Conservation (phyloP, 306 rosid genomes). For the Dalbergia oliveri region DNA sequence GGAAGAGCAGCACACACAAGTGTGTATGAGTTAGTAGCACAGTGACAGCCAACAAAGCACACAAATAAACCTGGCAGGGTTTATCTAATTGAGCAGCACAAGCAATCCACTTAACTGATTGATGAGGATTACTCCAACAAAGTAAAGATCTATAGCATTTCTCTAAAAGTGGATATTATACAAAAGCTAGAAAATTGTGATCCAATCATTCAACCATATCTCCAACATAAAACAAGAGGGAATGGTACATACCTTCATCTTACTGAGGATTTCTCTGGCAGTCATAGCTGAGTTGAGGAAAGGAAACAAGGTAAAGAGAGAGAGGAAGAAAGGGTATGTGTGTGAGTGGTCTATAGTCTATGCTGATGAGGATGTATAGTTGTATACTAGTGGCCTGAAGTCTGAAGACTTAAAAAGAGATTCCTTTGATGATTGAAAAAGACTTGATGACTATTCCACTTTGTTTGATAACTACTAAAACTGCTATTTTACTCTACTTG, state of each 20-base stretch:
- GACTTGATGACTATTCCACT: slow-evolving; percentile 15
- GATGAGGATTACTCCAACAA: slow-evolving; percentile 6
- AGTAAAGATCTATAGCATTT: slow-evolving; percentile 32
- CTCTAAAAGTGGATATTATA: neutral
- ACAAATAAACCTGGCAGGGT: neutral
- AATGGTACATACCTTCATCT: slow-evolving; percentile 75
- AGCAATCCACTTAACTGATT: slow-evolving; percentile 15
- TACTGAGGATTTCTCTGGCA: slow-evolving; percentile 75
- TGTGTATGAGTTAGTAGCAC: neutral
- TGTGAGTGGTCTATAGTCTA: neutral
- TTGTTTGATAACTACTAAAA: slow-evolving; percentile 8
- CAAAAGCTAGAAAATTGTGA: slow-evolving; percentile 21
- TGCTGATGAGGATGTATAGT: neutral
- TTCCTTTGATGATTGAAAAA: neutral
- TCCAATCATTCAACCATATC: neutral
- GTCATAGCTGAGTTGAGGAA: slow-evolving; percentile 57
- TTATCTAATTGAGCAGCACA: slow-evolving; percentile 1
- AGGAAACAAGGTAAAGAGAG: neutral
- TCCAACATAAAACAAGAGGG: slow-evolving; percentile 9
- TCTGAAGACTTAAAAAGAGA: slow-evolving; percentile 18
- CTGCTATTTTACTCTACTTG: slow-evolving; percentile 2
- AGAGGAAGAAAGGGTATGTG: slow-evolving; percentile 11
- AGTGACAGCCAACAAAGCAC: slow-evolving; percentile 24
- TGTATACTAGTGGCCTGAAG: slow-evolving; percentile 34
- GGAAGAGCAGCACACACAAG: neutral